Conservation (phyloP, 768 basidiomycete species). For the Wakefieldia striispora region DNA sequence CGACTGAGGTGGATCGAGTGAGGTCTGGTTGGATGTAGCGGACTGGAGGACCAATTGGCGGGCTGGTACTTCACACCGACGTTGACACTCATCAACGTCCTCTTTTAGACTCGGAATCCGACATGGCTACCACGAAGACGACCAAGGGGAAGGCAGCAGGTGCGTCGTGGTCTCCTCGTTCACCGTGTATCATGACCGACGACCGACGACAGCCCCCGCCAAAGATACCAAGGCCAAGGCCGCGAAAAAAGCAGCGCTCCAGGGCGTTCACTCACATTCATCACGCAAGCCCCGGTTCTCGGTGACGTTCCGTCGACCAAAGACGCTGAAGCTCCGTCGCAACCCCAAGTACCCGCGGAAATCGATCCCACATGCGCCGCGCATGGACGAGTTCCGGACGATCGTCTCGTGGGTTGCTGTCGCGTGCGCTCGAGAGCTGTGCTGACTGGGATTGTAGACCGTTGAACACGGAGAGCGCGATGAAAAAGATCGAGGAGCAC, state of each 20-base stretch:
- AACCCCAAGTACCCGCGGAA: constrained; percentile 95
- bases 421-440: not conserved
- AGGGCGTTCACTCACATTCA: constrained; percentile 74
- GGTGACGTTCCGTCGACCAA: constrained; percentile 94
- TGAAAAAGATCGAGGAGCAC: constrained; percentile 99
- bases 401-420: constrained; percentile 71
- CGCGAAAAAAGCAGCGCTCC: constrained; percentile 95
- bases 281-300: constrained; percentile 80
- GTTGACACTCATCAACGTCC: constrained; percentile 3
- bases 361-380: constrained; percentile 84
- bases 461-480: constrained; percentile 93
- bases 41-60: too few relatives aligned
- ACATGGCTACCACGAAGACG: constrained; percentile 70
- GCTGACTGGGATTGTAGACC: constrained; percentile 45
- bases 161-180: constrained; percentile 9
- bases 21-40: constrained; percentile 19
- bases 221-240: constrained; percentile 77
- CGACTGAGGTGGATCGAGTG: constrained; percentile 20
- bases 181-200: constrained; percentile 27
- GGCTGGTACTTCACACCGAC: not conserved
- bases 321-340: constrained; percentile 83
- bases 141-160: constrained; percentile 61
- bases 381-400: constrained; percentile 97
- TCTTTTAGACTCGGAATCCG: constrained; percentile 11
- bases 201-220: constrained; percentile 3